A percentile compares a stretch with the other conserved stretches of the same genome.
Conservation (phyloP, 371 early-diverging fungal genomes). For the Nematocida displodere region DNA sequence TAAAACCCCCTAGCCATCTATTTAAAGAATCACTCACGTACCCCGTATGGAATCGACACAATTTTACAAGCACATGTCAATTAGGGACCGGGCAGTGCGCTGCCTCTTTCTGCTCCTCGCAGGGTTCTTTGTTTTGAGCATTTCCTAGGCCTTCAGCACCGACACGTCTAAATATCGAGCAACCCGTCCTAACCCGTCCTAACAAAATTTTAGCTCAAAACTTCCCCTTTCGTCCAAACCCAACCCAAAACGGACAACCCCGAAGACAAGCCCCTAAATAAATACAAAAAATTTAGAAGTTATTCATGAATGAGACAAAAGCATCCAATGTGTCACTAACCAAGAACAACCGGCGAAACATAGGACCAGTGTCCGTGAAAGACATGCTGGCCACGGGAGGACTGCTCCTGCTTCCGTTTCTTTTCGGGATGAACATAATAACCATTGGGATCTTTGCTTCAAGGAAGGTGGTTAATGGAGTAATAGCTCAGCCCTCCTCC, state of each 20-base stretch:
- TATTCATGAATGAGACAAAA: not conserved
- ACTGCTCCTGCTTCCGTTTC: constrained; percentile 14
- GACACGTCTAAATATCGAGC: no score
- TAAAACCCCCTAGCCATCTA: no score
- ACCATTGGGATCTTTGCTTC: not conserved
- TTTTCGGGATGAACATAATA: constrained; percentile 42
- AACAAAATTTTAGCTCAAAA: no score
- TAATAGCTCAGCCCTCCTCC: no score
- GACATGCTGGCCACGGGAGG: not conserved
- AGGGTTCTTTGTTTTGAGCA: constrained; percentile 39
- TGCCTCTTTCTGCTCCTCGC: constrained; percentile 23
- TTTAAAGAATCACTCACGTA: no score
- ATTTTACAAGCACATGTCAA: no score
- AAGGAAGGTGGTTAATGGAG: not conserved
- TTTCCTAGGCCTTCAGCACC: constrained; percentile 43
- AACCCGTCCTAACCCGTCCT: no score
- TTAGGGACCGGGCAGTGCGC: constrained; percentile 12
- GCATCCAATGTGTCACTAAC: not conserved
- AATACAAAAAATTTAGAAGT: no score
- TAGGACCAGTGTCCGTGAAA: not conserved
- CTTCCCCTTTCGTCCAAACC: no score
- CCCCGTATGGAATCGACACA: no score
- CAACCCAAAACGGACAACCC: no score
- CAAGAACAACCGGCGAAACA: not conserved
- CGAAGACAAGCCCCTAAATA: no score